Evolutionary conservation across 129 eudicot genomes (phyloP).

Genomic region (Scalesia atractyloides): DNA sequence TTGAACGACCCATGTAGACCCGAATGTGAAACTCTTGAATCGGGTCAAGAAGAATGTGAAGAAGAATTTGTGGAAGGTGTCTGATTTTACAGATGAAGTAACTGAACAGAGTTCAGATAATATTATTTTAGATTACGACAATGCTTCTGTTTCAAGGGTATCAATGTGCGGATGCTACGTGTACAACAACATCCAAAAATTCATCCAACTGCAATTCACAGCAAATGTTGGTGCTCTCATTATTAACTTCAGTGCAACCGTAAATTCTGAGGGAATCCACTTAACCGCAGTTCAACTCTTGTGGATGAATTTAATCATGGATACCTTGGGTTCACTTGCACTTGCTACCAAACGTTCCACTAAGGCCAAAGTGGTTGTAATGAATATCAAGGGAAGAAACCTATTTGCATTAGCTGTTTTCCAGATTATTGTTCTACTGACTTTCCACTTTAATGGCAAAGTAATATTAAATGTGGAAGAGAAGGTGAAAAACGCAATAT

Average conservation of each 20-base stretch:
- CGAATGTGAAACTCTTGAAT: no score
- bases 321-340: slow-evolving; percentile 57
- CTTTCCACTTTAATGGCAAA: slow-evolving; percentile 46
- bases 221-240: slow-evolving; percentile 57
- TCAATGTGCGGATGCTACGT: slow-evolving; percentile 64
- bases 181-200: slow-evolving; percentile 54
- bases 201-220: slow-evolving; percentile 62
- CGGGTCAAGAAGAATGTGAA: no score
- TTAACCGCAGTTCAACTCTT: slow-evolving; percentile 53
- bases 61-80: no score
- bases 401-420: slow-evolving; percentile 44
- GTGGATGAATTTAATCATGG: slow-evolving; percentile 64
- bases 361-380: slow-evolving; percentile 39
- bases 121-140: slow-evolving; percentile 52
- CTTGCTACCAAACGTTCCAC: slow-evolving; percentile 57
- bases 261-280: slow-evolving; percentile 51
- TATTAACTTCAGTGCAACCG: slow-evolving; percentile 49
- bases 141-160: slow-evolving; percentile 41
- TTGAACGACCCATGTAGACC: no score
- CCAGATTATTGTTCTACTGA: slow-evolving; percentile 42
- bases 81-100: slow-evolving; percentile 34
- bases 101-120: slow-evolving; percentile 62
- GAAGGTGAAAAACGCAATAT: slow-evolving; percentile 44
- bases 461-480: slow-evolving; percentile 33
- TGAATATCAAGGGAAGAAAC: slow-evolving; percentile 63